A percentile compares a stretch with the other conserved stretches of the same genome.
Evolutionary conservation across 2,329 filamentous ascomycete species (phyloP).

Genomic region (Paramyrothecium roridum): DNA sequence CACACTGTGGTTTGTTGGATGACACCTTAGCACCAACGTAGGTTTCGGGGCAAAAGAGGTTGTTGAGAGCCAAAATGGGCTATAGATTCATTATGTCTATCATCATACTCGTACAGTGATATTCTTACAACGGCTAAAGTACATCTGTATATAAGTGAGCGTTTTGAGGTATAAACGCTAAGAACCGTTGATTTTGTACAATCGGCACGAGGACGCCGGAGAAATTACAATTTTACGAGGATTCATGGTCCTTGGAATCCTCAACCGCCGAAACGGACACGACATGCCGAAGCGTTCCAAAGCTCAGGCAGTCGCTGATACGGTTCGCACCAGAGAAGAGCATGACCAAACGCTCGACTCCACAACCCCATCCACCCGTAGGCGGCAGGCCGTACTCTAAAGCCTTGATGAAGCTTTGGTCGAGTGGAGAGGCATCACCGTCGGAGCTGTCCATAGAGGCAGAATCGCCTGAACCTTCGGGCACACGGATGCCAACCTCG

Average conservation of each 20-base stretch:
- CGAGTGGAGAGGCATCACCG: constrained; percentile 46
- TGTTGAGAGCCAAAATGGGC: too few relatives aligned
- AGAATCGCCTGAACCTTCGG: constrained; percentile 17
- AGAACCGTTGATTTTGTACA: too few relatives aligned
- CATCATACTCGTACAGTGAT: not conserved
- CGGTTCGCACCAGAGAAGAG: constrained; percentile 73
- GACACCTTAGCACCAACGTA: too few relatives aligned
- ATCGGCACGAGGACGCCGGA: not conserved
- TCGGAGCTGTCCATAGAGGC: constrained; percentile 30
- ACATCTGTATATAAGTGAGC: not conserved
- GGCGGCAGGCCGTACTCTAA: constrained; percentile 90
- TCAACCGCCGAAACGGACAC: constrained; percentile 45
- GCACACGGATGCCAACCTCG: constrained; percentile 22
- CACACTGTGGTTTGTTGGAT: too few relatives aligned
- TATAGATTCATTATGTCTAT: not conserved
- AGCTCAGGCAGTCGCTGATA: constrained; percentile 83
- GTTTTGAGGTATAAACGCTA: too few relatives aligned
- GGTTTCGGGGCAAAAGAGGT: too few relatives aligned
- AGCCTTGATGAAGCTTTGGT: constrained; percentile 81
- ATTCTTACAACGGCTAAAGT: too few relatives aligned
- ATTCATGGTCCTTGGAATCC: constrained; percentile 14
- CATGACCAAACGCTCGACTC: constrained; percentile 89
- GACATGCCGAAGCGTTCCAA: constrained; percentile 77
- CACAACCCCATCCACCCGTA: constrained; percentile 95
- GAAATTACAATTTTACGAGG: not conserved